Base-by-base conservation (phyloP, 2,329 filamentous ascomycete species). In the Aureobasidium melanogenum region DNA sequence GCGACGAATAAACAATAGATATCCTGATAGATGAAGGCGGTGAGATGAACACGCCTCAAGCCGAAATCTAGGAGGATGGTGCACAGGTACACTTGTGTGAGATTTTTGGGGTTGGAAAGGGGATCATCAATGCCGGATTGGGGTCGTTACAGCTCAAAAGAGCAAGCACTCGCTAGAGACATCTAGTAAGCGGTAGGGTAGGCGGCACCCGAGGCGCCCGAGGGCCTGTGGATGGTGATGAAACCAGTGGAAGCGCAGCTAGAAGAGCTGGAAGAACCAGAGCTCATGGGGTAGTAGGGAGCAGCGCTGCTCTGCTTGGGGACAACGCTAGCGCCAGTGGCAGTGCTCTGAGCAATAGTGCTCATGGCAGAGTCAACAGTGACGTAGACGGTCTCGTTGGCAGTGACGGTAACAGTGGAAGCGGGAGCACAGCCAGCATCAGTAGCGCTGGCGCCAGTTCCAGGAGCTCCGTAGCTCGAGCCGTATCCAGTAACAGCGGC, bases 351-450 rank as follows among this genome's bases (percentile, higher is more conserved):
- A 34, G 58, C 61, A 32, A 62, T 38, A 7, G 60, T 41, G 50
- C 44, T 52, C 12, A 57, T 50, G 19, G 55, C 47, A 4, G 55
- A 30, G 43, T 60, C 57, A 30, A 62, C 32, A 17, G 61, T 46
- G 30, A 65, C 51, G 54, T 62, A 62, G 61, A 69, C 66, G 44
- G 69, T 72, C 65, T 70, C 68, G 63, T 67, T 68, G 66, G 68
- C 68, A 26, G 71, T 73, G 34, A 70, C 69, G 34, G 71, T 73
- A 38, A 71, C 69, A 46, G 71, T 72, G 56, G 50, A 62, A 34
- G 65, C 63, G 24, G 64, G 66, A 61, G 62, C 68, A 63, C 69
- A 71, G 41, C 62, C 63, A 59, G 64, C 66, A 51, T 62, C 54
- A 36, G 64, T 64, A 28, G 61, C 46, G 58, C 62, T 64, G 47